A percentile compares a stretch with the other conserved stretches of the same genome.
Evolutionary conservation across 768 basidiomycete species (phyloP).

Genomic region (Tricholoma terreum): DNA sequence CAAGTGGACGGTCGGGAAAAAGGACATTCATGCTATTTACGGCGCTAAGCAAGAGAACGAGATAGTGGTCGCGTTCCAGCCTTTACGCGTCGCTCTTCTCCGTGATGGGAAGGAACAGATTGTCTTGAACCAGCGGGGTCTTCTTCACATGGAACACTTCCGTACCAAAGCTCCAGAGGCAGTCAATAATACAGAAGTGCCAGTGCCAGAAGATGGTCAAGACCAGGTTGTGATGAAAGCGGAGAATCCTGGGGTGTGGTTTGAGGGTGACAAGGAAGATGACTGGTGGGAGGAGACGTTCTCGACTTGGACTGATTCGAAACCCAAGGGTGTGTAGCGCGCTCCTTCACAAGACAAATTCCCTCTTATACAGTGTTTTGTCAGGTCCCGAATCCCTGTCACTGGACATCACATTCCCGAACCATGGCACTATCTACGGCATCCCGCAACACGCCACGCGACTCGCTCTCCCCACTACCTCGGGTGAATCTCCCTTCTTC

Average conservation of each 20-base stretch:
- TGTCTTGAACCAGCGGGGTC: slow-evolving; percentile 82
- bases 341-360: neutral
- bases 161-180: slow-evolving; percentile 58
- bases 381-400: slow-evolving; percentile 95
- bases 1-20: slow-evolving; percentile 65
- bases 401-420: slow-evolving; percentile 91
- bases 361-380: slow-evolving; percentile 3
- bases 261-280: slow-evolving; percentile 83
- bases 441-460: slow-evolving; percentile 95
- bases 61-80: slow-evolving; percentile 69
- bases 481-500: slow-evolving; percentile 72
- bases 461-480: slow-evolving; percentile 84
- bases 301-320: slow-evolving; percentile 83
- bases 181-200: slow-evolving; percentile 41
- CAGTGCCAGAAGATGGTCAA: slow-evolving; percentile 38
- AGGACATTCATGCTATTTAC: slow-evolving; percentile 60
- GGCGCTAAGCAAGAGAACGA: slow-evolving; percentile 62
- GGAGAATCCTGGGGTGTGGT: slow-evolving; percentile 65
- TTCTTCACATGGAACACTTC: slow-evolving; percentile 99
- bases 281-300: slow-evolving; percentile 91
- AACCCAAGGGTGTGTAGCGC: slow-evolving; percentile 78
- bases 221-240: slow-evolving; percentile 53
- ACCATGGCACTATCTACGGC: slow-evolving; percentile 87
- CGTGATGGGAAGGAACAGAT: slow-evolving; percentile 80
- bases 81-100: slow-evolving; percentile 70